phyloP scores from a whole-genome alignment of 805 yeast genomes.

The Kodamaea nitidulidarum region DNA sequence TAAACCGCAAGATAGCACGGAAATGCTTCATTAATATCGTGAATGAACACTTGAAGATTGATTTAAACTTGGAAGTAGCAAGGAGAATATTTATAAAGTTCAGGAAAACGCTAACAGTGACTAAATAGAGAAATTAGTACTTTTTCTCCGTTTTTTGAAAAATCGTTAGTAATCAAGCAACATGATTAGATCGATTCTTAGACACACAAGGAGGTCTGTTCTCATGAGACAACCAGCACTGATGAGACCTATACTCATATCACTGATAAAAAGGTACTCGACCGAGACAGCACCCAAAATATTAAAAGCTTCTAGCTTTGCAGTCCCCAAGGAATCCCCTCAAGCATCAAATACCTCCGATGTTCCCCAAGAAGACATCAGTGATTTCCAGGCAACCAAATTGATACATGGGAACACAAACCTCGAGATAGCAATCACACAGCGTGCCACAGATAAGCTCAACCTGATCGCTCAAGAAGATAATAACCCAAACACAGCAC shows the following conservation, averaged over 20 bases:
- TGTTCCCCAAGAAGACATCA: slow-evolving; percentile 21
- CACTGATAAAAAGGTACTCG: neutral
- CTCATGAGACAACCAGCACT: too few species aligned
- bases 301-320: slow-evolving; percentile 27
- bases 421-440: slow-evolving; percentile 44
- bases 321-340: slow-evolving; percentile 22
- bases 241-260: neutral
- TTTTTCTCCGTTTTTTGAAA: neutral
- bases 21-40: too few species aligned
- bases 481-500: slow-evolving; percentile 53
- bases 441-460: slow-evolving; percentile 49
- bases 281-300: slow-evolving; percentile 13
- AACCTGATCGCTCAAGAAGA: slow-evolving; percentile 51
- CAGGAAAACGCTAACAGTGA: too few species aligned
- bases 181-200: slow-evolving; percentile 1
- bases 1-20: too few species aligned
- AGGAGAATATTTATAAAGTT: too few species aligned
- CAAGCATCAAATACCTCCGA: slow-evolving; percentile 1
- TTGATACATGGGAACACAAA: slow-evolving; percentile 34
- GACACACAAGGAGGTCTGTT: neutral
- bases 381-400: slow-evolving; percentile 32
- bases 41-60: too few species aligned
- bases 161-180: slow-evolving; percentile 1
- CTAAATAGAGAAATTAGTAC: too few species aligned
- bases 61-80: too few species aligned